Evolutionary conservation across 768 basidiomycete genomes (phyloP), one percentile per base, ranked within the genome.

Genomic region (Trametes gibbosa): DNA sequence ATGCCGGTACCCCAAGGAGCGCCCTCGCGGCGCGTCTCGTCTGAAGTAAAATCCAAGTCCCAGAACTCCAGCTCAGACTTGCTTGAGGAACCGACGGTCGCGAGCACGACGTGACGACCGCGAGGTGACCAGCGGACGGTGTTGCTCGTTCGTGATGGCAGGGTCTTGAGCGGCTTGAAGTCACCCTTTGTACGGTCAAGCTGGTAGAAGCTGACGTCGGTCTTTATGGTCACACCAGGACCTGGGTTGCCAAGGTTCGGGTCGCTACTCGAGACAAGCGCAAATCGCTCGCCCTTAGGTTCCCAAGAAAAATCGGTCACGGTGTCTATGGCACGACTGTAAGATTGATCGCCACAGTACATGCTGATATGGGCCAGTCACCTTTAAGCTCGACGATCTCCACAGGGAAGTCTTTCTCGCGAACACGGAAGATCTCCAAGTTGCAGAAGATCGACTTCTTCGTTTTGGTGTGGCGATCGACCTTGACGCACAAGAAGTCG

Each of bases 21-120:
- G 9, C 73, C 67, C 65, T 82, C 76, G 61, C 78, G 74, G 32
- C 76, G 73, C 55, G 84, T 81, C 58, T 91, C 89, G 27, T 83
- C 79, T 25, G 74, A 75, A 63, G 83, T 87, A 72, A 97, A 95
- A 76, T 99, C 97, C 43, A 98, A 81, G 74, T 99, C 97, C 95
- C 92, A 99, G 76, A 98, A 99, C 72, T 98, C 96, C 27, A 99
- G 81, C 74, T 98, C 97, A 9, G 93, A 98, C 77, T 98, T 98
- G 67, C 83, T 86, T 12, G 92, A 89, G 9, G 92, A 95, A 25
- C 96, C 97, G 57, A 98, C 90, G 41, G 95, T 98, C 23, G 95
- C 95, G 60, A 98, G 84, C 53, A 97, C 90, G 58, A 96, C 90
- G 75, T 98, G 94, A 43, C 96, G 89, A 53, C 97, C 97, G 53